These are phyloP conservation scores for Stagonosporopsis rhizophila DNA, from an alignment of 2,329 filamentous ascomycete species.

Conservation along the genomic window DNA sequence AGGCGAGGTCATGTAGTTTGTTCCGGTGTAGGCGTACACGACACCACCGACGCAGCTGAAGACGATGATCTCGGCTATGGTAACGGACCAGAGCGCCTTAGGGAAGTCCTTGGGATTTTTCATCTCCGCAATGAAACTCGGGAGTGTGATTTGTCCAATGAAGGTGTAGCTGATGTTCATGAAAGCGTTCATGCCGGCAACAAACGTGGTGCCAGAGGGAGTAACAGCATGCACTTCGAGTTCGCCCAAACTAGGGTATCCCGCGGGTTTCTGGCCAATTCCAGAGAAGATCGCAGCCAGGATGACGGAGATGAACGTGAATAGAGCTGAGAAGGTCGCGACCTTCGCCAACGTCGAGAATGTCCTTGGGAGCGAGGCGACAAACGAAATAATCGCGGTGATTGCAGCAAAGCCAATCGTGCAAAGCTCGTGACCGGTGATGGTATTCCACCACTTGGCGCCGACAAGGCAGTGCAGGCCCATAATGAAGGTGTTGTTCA, in stretches of 20 bases:
- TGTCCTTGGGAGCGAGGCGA: conserved; percentile 83
- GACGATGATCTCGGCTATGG: conserved; percentile 83
- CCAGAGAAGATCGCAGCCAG: conserved; percentile 83
- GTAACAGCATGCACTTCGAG: conserved; percentile 75
- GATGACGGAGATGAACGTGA: conserved; percentile 89
- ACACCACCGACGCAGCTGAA: conserved; percentile 83
- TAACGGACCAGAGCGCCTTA: conserved; percentile 90
- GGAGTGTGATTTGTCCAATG: conserved; percentile 92
- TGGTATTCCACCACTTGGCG: conserved; percentile 88
- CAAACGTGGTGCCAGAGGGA: conserved; percentile 75
- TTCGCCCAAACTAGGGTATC: conserved; percentile 64
- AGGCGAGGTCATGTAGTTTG: conserved; percentile 85
- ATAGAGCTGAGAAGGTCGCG: conserved; percentile 79
- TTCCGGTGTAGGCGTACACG: conserved; percentile 87
- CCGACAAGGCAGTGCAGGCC: conserved; percentile 83
- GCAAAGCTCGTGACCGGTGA: conserved; percentile 74
- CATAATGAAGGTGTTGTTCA: conserved; percentile 94
- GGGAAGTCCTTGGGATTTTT: conserved; percentile 81
- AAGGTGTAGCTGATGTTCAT: conserved; percentile 97
- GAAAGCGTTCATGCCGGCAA: conserved; percentile 83
- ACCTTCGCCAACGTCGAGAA: conserved; percentile 81
- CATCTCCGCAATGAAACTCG: conserved; percentile 97
- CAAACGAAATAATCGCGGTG: conserved; percentile 75
- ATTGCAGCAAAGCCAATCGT: conserved; percentile 82
- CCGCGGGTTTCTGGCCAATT: conserved; percentile 75